Evolutionary conservation across 352 stramenopile species (phyloP).

Genomic region (Phytophthora kernoviae): DNA sequence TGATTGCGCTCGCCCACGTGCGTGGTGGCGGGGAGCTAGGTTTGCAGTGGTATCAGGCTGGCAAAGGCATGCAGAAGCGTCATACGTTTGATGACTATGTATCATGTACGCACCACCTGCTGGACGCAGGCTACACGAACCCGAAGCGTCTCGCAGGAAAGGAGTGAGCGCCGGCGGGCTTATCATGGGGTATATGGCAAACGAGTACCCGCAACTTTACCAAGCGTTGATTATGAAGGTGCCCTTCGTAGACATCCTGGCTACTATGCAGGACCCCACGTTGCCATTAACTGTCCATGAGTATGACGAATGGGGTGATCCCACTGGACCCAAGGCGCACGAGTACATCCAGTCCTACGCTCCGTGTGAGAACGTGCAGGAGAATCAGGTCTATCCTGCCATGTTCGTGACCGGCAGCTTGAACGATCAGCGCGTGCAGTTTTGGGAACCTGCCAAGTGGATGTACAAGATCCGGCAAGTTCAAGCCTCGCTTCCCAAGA

Average conservation of each 20-base stretch:
- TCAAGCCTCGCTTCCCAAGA: constrained; percentile 36
- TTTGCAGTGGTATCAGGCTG: constrained; percentile 86
- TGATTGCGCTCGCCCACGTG: constrained; percentile 89
- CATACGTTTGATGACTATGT: constrained; percentile 90
- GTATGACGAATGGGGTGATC: constrained; percentile 93
- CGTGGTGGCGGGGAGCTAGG: constrained; percentile 90
- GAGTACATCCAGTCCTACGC: constrained; percentile 87
- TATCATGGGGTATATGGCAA: constrained; percentile 88
- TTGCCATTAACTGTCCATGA: constrained; percentile 91
- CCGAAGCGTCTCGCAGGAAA: constrained; percentile 65
- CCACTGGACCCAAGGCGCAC: constrained; percentile 34
- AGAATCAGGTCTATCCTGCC: constrained; percentile 56
- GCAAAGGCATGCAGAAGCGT: constrained; percentile 78
- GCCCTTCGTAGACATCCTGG: constrained; percentile 89
- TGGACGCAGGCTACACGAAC: constrained; percentile 67
- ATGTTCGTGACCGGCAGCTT: constrained; percentile 87
- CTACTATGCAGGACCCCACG: constrained; percentile 86
- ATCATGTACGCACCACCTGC: constrained; percentile 64
- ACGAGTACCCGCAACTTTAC: constrained; percentile 77
- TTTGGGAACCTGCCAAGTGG: constrained; percentile 89
- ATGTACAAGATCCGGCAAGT: constrained; percentile 73
- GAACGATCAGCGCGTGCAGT: constrained; percentile 84
- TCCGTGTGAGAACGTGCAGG: constrained; percentile 72
- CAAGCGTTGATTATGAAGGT: constrained; percentile 85
- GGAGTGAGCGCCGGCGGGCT: constrained; percentile 87